Percentiles rank a stretch among this genome's conserved stretches.
These are phyloP conservation scores for Tephrocybe sp. DNA, from an alignment of 768 basidiomycete genomes.

Conservation along the genomic window DNA sequence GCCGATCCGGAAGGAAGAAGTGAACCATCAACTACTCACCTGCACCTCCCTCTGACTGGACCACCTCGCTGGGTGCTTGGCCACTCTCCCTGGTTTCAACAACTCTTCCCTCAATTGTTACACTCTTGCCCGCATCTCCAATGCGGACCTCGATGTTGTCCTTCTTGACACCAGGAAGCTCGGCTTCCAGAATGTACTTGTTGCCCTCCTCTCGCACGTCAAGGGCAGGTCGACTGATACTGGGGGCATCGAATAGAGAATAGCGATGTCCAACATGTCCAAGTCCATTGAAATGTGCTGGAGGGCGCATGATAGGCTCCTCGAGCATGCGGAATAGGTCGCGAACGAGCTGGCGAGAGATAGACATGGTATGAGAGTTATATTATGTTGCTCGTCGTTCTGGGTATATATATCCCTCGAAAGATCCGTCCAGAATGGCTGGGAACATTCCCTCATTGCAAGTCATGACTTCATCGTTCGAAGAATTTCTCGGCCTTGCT, in stretches of 20 bases:
- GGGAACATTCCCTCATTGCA: conserved; percentile 4
- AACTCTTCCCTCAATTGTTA: conserved; percentile 71
- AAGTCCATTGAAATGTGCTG: conserved; percentile 15
- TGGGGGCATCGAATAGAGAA: conserved; percentile 46
- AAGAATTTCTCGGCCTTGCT: background rate
- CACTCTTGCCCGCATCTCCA: conserved; percentile 64
- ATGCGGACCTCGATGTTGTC: conserved; percentile 71
- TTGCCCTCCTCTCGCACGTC: conserved; percentile 67
- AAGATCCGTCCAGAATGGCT: conserved; percentile 10
- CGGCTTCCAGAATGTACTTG: conserved; percentile 69
- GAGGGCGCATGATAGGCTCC: conserved; percentile 54
- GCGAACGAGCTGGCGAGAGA: conserved; percentile 59
- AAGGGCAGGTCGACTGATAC: conserved; percentile 49
- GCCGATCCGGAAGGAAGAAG: no score
- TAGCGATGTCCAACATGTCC: conserved; percentile 4
- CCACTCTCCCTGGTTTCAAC: conserved; percentile 23
- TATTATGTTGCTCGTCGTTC: background rate
- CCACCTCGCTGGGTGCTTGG: conserved; percentile 5
- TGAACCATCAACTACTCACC: conserved; percentile 5
- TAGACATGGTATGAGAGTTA: conserved; percentile 46
- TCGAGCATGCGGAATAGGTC: conserved; percentile 78
- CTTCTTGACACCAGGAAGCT: conserved; percentile 76
- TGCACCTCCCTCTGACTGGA: conserved; percentile 2
- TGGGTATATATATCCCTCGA: conserved; percentile 8
- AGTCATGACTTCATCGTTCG: background rate